phyloP scores from a whole-genome alignment of 768 basidiomycete genomes.

The Lenzites betulinus region DNA sequence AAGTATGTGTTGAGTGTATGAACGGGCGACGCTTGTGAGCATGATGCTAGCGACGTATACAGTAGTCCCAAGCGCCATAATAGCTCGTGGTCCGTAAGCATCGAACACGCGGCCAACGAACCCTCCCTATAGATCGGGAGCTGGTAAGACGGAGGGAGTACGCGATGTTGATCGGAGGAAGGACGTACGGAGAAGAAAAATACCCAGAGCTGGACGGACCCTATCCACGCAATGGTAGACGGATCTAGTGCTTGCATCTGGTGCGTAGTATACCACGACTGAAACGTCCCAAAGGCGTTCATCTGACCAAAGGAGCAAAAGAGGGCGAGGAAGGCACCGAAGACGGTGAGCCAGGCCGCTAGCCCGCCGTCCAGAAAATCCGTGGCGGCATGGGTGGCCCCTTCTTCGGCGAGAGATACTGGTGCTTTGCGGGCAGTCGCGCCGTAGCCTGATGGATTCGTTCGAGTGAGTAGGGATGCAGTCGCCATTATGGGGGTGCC shows the following conservation, averaged over 20 bases:
- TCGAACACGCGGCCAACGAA: slow-evolving; percentile 65
- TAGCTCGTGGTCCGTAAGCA: slow-evolving; percentile 55
- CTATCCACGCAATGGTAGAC: slow-evolving; percentile 44
- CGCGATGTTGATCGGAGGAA: neutral
- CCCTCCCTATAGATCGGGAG: slow-evolving; percentile 50
- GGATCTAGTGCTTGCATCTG: slow-evolving; percentile 51
- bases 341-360: slow-evolving; percentile 48
- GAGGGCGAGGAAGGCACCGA: slow-evolving; percentile 65
- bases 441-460: slow-evolving; percentile 5
- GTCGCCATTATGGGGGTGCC: neutral
- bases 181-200: slow-evolving; percentile 68
- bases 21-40: slow-evolving; percentile 57
- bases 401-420: neutral
- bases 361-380: slow-evolving; percentile 35
- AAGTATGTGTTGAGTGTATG: slow-evolving; percentile 62
- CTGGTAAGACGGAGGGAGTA: neutral
- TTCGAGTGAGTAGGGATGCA: neutral
- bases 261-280: slow-evolving; percentile 64
- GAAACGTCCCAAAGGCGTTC: slow-evolving; percentile 71
- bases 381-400: neutral
- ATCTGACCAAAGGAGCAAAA: slow-evolving; percentile 74
- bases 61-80: slow-evolving; percentile 55
- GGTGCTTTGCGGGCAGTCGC: neutral
- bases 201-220: slow-evolving; percentile 65
- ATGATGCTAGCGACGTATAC: slow-evolving; percentile 54